A percentile compares a stretch with the other conserved stretches of the same genome.
phyloP scores from a whole-genome alignment of 1,284 basidiomycete species.

The Ganoderma sp. region DNA sequence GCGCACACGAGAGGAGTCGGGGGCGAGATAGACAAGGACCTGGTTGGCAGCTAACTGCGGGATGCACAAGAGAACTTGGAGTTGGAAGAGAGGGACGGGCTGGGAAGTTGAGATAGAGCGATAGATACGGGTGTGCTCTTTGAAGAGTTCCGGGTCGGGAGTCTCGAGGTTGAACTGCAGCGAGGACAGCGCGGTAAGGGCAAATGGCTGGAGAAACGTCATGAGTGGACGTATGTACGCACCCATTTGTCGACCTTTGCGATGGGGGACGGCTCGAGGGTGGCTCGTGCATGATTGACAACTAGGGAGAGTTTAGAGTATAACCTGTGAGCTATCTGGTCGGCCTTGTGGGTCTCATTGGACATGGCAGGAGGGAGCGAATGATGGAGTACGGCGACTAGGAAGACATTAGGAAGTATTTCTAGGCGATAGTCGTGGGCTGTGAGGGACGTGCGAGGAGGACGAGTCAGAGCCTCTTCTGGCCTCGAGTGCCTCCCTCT shows the following conservation, averaged over 20 bases:
- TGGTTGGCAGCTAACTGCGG: slow-evolving; percentile 72
- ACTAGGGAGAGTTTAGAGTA: slow-evolving; percentile 79
- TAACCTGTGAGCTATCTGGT: slow-evolving; percentile 82
- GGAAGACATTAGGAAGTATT: slow-evolving; percentile 36
- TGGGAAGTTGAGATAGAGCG: slow-evolving; percentile 59
- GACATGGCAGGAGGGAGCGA: slow-evolving; percentile 45
- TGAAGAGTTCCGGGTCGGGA: slow-evolving; percentile 68
- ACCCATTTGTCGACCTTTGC: slow-evolving; percentile 80
- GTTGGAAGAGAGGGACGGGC: slow-evolving; percentile 56
- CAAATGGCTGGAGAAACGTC: background rate
- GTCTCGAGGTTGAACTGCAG: slow-evolving; percentile 81
- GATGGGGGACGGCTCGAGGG: slow-evolving; percentile 49
- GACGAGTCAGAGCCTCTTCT: slow-evolving; percentile 32
- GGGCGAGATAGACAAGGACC: slow-evolving; percentile 68
- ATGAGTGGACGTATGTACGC: slow-evolving; percentile 33
- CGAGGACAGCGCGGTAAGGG: slow-evolving; percentile 4
- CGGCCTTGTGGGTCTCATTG: slow-evolving; percentile 72
- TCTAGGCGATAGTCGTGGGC: slow-evolving; percentile 34
- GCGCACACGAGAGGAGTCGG: slow-evolving; percentile 61
- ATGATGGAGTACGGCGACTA: slow-evolving; percentile 35
- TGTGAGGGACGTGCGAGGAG: slow-evolving; percentile 36
- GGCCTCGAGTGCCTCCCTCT: slow-evolving; percentile 2
- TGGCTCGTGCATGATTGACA: slow-evolving; percentile 70
- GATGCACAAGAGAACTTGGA: slow-evolving; percentile 72
- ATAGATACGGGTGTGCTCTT: slow-evolving; percentile 65